These are phyloP conservation scores for Oligophagozyma castellii DNA, from an alignment of 1,139 yeast species.

Conservation along the genomic window DNA sequence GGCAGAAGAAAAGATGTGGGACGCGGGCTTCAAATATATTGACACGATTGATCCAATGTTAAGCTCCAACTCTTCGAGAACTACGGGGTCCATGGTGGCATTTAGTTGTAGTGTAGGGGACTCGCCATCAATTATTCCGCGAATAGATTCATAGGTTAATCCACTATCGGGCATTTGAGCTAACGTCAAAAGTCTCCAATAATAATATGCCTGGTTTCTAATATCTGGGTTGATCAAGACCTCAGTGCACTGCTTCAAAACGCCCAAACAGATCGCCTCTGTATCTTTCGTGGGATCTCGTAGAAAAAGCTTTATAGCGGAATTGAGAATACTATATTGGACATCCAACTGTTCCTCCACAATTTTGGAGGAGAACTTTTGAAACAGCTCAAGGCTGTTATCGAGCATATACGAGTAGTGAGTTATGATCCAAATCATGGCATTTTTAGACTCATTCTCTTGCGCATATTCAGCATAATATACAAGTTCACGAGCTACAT, in stretches of 20 bases:
- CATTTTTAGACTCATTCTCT: slow-evolving; percentile 68
- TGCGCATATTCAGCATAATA: slow-evolving; percentile 35
- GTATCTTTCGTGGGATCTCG: slow-evolving; percentile 38
- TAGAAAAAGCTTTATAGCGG: slow-evolving; percentile 58
- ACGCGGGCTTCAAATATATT: slow-evolving; percentile 70
- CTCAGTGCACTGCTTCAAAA: slow-evolving; percentile 63
- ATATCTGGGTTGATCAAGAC: slow-evolving; percentile 68
- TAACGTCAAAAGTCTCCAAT: slow-evolving; percentile 53
- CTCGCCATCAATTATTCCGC: slow-evolving; percentile 43
- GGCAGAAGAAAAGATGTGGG: slow-evolving; percentile 60
- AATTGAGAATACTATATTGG: slow-evolving; percentile 60
- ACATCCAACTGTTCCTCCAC: slow-evolving; percentile 46
- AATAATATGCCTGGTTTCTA: slow-evolving; percentile 73
- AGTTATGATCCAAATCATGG: slow-evolving; percentile 78
- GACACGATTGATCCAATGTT: slow-evolving; percentile 75
- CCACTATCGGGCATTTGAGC: slow-evolving; percentile 4
- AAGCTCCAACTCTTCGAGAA: slow-evolving; percentile 70
- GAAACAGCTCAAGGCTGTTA: slow-evolving; percentile 14
- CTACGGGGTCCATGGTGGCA: slow-evolving; percentile 54
- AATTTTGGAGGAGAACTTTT: slow-evolving; percentile 18
- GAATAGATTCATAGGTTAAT: slow-evolving; percentile 17
- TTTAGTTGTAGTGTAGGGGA: slow-evolving; percentile 57
- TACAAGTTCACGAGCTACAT: slow-evolving; percentile 20
- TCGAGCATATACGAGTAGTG: slow-evolving; percentile 37
- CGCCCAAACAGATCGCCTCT: slow-evolving; percentile 42